phyloP scores from a whole-genome alignment of 768 basidiomycete species.

The Mrakia hoshinonis region DNA sequence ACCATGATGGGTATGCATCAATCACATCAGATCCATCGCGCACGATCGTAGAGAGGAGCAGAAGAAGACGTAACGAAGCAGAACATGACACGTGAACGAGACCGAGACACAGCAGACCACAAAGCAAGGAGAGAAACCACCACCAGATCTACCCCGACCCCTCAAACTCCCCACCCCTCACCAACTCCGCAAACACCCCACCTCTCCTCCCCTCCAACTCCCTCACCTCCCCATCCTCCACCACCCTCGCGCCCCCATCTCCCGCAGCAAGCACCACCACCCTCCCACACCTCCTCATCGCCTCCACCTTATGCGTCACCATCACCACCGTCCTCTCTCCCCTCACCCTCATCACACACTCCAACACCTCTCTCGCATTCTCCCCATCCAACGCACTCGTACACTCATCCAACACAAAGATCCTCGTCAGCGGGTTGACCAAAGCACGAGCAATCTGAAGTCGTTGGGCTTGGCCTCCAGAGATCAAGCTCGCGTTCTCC shows the following conservation, averaged over 20 bases:
- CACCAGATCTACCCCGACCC: neutral
- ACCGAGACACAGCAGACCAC: neutral
- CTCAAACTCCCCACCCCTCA: constrained; percentile 26
- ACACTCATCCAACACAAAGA: constrained; percentile 87
- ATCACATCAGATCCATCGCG: no score
- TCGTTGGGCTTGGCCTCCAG: constrained; percentile 90
- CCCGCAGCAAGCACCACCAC: neutral
- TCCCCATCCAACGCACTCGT: constrained; percentile 81
- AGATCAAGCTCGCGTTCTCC: constrained; percentile 82
- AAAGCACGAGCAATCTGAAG: constrained; percentile 85
- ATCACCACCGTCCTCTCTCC: constrained; percentile 73
- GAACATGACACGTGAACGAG: neutral
- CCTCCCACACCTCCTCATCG: constrained; percentile 56
- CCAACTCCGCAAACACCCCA: constrained; percentile 19
- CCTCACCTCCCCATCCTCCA: neutral
- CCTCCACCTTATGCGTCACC: constrained; percentile 83
- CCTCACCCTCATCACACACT: constrained; percentile 58
- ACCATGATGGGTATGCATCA: no score
- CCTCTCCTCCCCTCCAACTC: constrained; percentile 5
- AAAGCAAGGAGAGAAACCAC: neutral
- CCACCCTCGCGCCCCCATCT: neutral
- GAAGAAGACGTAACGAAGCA: no score
- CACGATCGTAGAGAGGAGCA: no score
- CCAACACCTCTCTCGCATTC: constrained; percentile 74
- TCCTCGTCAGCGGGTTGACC: constrained; percentile 54